Conservation (phyloP, 495 filamentous ascomycete species). For the Talaromyces wortmannii region DNA sequence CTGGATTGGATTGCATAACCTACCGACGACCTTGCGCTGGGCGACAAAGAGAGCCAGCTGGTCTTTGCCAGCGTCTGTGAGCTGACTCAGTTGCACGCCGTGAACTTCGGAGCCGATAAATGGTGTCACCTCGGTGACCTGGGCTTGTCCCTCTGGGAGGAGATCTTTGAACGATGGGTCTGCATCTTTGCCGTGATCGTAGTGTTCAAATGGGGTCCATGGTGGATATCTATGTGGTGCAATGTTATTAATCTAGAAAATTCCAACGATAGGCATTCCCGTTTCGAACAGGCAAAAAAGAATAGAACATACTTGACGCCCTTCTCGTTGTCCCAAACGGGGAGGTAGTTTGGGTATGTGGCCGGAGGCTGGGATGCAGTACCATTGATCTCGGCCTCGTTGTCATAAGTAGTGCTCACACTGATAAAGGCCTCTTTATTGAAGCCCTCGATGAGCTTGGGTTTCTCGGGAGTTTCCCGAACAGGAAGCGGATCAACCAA, state of each 20-base stretch:
- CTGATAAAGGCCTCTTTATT: conserved; percentile 58
- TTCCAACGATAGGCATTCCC: neutral
- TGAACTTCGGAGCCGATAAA: conserved; percentile 49
- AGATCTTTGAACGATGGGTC: conserved; percentile 47
- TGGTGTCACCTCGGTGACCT: conserved; percentile 42
- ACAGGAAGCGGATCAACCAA: conserved; percentile 37
- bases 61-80: conserved; percentile 46
- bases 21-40: conserved; percentile 49
- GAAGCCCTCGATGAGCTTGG: conserved; percentile 35
- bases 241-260: neutral
- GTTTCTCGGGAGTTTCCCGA: conserved; percentile 23
- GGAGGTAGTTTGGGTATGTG: conserved; percentile 67
- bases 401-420: conserved; percentile 38
- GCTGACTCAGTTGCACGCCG: conserved; percentile 48
- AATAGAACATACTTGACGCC: conserved; percentile 5
- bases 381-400: conserved; percentile 35
- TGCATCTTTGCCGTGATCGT: conserved; percentile 43
- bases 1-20: conserved; percentile 1
- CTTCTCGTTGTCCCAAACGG: conserved; percentile 60
- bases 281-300: neutral
- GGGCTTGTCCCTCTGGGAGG: conserved; percentile 29
- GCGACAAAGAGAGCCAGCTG: conserved; percentile 52
- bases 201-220: conserved; percentile 35
- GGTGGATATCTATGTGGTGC: conserved; percentile 30
- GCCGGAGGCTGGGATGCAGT: conserved; percentile 40